Conservation (phyloP, 352 stramenopile species). For the Phytophthora ramorum region DNA sequence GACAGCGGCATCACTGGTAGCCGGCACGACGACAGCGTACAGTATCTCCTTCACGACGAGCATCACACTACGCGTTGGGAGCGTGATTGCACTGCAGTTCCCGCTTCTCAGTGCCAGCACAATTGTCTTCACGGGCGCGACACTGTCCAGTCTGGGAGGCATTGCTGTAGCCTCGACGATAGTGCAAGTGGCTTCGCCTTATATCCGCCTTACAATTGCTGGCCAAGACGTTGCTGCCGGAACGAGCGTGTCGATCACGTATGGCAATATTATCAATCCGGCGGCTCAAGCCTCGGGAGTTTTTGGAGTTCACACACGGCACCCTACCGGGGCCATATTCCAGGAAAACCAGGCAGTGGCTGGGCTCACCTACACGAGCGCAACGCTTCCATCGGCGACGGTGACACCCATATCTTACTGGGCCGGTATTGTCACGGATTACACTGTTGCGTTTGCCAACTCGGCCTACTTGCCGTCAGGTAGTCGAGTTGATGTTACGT, state of each 20-base stretch:
- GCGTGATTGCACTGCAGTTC: conserved; percentile 55
- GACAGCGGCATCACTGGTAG: conserved; percentile 30
- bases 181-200: conserved; percentile 37
- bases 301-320: conserved; percentile 56
- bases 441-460: conserved; percentile 53
- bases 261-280: conserved; percentile 60
- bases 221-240: conserved; percentile 34
- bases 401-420: conserved; percentile 53
- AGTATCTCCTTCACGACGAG: conserved; percentile 52
- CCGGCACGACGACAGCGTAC: conserved; percentile 41
- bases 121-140: conserved; percentile 40
- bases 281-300: conserved; percentile 39
- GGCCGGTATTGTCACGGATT: conserved; percentile 49
- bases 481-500: conserved; percentile 48
- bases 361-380: conserved; percentile 33
- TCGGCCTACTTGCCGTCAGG: conserved; percentile 47
- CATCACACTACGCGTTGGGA: conserved; percentile 47
- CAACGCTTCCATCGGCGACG: conserved; percentile 38
- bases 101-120: conserved; percentile 45
- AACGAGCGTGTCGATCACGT: conserved; percentile 44
- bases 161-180: conserved; percentile 43
- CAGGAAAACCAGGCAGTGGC: conserved; percentile 40
- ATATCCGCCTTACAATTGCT: conserved; percentile 47
- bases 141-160: conserved; percentile 21
- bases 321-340: conserved; percentile 45